Conservation (phyloP, 148 eudicot genomes). For the Rhododendron ferrugineum region DNA sequence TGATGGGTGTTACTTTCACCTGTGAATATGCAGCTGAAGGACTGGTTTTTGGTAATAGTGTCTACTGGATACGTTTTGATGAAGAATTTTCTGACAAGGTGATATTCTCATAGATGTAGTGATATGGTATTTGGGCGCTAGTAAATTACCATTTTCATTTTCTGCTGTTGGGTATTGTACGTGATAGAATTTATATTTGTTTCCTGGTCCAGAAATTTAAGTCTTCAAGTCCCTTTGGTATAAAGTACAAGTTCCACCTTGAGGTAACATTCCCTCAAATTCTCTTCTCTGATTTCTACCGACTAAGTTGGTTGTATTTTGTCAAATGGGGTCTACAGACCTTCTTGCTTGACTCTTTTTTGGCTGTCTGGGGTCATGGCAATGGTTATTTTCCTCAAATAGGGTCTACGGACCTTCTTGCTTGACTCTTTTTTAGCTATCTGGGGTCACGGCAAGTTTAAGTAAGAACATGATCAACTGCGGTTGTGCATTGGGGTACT, state of each 20-base stretch:
- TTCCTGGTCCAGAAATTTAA: slow-evolving; percentile 67
- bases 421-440: neutral
- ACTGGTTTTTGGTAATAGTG: slow-evolving; percentile 81
- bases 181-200: neutral
- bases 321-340: neutral
- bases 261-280: slow-evolving; percentile 48
- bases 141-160: neutral
- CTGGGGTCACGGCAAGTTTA: neutral
- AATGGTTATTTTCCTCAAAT: no score
- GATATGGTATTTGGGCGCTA: neutral
- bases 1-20: neutral
- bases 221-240: slow-evolving; percentile 88
- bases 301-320: neutral
- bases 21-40: slow-evolving; percentile 64
- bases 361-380: neutral
- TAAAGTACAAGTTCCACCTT: slow-evolving; percentile 86
- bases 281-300: neutral
- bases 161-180: neutral
- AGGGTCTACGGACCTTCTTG: neutral
- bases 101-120: neutral
- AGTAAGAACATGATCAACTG: neutral
- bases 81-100: slow-evolving; percentile 78
- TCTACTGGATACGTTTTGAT: slow-evolving; percentile 89
- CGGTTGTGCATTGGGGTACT: slow-evolving; percentile 7
- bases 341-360: neutral